Conservation (phyloP, 768 basidiomycete species). For the Glaciozyma martinii region DNA sequence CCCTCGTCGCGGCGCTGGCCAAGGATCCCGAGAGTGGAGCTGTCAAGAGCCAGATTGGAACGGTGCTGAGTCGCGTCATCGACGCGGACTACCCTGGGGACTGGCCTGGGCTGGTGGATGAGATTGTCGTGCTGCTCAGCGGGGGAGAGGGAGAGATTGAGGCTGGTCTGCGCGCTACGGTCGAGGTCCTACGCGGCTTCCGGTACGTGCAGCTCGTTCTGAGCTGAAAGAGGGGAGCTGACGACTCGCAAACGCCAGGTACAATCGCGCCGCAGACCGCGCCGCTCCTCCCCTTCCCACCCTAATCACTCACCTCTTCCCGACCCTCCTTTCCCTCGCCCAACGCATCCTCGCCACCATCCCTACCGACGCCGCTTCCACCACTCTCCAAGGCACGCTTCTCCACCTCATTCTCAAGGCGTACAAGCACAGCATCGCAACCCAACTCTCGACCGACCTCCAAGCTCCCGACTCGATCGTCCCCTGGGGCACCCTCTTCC, state of each 20-base stretch:
- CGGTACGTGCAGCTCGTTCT: conserved; percentile 45
- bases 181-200: conserved; percentile 71
- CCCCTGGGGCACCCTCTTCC: conserved; percentile 73
- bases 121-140: conserved; percentile 56
- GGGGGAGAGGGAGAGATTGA: conserved; percentile 62
- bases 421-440: conserved; percentile 72
- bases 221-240: not conserved
- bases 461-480: conserved; percentile 62
- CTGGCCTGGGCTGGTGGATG: conserved; percentile 63
- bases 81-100: conserved; percentile 66
- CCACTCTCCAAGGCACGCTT: conserved; percentile 50
- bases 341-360: conserved; percentile 56
- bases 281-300: conserved; percentile 27
- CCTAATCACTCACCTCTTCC: conserved; percentile 59
- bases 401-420: conserved; percentile 79
- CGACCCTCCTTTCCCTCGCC: conserved; percentile 65
- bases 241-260: conserved; percentile 10
- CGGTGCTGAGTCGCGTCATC: conserved; percentile 62
- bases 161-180: conserved; percentile 65
- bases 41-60: conserved; percentile 68
- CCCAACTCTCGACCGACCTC: conserved; percentile 63
- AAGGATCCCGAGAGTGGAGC: conserved; percentile 52
- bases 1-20: conserved; percentile 59
- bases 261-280: conserved; percentile 20
- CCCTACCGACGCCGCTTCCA: conserved; percentile 45